A percentile compares a stretch with the other conserved stretches of the same genome.
Conservation (phyloP, 2,329 filamentous ascomycete species). For the Paradendryphiella salina region DNA sequence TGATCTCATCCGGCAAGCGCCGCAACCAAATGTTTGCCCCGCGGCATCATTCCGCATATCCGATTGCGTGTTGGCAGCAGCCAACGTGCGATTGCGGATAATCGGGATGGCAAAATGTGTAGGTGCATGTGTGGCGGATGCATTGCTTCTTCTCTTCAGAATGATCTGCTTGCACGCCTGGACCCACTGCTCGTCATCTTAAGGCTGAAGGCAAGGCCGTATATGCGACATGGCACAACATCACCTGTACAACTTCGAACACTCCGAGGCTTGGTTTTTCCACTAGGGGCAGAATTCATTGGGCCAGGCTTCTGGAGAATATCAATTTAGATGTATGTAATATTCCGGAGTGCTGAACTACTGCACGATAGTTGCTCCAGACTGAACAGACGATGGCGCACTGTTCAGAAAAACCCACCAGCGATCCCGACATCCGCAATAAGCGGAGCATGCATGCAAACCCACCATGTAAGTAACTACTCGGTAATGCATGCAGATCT, state of each 20-base stretch:
- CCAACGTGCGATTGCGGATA: background rate
- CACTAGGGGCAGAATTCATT: no score
- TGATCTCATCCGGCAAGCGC: background rate
- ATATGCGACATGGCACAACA: slow-evolving; percentile 12
- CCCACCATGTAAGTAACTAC: background rate
- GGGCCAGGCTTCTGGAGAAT: background rate
- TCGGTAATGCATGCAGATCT: background rate
- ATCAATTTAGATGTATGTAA: background rate
- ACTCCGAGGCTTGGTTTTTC: background rate
- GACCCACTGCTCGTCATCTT: slow-evolving; percentile 6
- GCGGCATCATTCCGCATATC: slow-evolving; percentile 1
- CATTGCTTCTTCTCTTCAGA: background rate
- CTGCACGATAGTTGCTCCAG: background rate
- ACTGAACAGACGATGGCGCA: background rate
- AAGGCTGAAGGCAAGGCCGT: slow-evolving; percentile 6
- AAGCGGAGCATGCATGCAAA: background rate
- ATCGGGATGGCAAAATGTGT: background rate
- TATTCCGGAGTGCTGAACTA: background rate
- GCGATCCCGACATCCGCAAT: background rate
- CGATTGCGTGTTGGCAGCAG: background rate
- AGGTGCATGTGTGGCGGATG: background rate
- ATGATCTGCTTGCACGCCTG: background rate
- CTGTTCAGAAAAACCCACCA: background rate
- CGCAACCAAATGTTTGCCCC: background rate
- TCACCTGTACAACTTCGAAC: slow-evolving; percentile 2